Conservation (phyloP, 805 yeast genomes). For the Jamesozyma hellenica region DNA sequence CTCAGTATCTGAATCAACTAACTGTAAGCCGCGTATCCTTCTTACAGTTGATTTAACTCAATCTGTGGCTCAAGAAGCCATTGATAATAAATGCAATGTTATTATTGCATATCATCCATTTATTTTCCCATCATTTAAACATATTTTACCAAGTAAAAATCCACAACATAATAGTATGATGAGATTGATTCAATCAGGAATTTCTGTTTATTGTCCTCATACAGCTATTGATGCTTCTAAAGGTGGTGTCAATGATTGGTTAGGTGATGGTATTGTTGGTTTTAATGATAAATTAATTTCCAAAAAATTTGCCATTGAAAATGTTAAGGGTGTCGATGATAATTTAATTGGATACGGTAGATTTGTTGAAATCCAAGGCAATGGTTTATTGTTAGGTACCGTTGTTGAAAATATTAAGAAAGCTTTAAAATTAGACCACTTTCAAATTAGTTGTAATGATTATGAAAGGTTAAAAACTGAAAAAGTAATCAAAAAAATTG, state of each 20-base stretch:
- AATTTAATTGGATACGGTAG: constrained; percentile 71
- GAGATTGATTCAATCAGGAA: constrained; percentile 60
- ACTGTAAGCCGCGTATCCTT: constrained; percentile 31
- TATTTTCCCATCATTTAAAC: constrained; percentile 79
- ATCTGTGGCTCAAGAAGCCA: constrained; percentile 78
- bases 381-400: constrained; percentile 34
- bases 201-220: constrained; percentile 90
- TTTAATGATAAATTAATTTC: constrained; percentile 10
- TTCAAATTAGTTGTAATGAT: constrained; percentile 49
- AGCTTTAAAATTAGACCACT: constrained; percentile 39
- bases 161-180: constrained; percentile 78
- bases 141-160: constrained; percentile 46
- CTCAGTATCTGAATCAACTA: constrained; percentile 23
- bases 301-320: constrained; percentile 19
- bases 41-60: constrained; percentile 80
- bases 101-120: constrained; percentile 91
- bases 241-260: constrained; percentile 94
- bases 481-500: constrained; percentile 43
- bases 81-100: constrained; percentile 41
- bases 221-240: constrained; percentile 89
- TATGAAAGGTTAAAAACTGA: constrained; percentile 13
- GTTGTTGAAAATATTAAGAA: constrained; percentile 45
- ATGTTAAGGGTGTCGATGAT: constrained; percentile 13
- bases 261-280: constrained; percentile 49
- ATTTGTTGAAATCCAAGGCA: constrained; percentile 36